These are phyloP conservation scores for Clitopilus hobsonii DNA, from an alignment of 768 basidiomycete genomes.

Conservation along the genomic window DNA sequence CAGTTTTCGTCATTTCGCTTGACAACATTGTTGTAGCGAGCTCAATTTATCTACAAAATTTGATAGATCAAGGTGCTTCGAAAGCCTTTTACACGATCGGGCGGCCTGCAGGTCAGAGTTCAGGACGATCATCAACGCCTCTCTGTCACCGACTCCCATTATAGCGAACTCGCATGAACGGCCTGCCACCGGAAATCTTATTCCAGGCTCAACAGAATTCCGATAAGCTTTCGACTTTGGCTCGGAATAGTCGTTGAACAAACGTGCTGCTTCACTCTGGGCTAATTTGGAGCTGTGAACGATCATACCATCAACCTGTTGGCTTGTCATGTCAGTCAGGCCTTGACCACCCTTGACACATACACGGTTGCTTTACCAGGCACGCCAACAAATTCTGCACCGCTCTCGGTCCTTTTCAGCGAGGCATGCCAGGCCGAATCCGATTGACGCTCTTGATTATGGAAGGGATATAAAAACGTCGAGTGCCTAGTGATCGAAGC, in stretches of 20 bases:
- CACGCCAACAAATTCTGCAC: neutral
- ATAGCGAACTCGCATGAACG: neutral
- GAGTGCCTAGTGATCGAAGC: neutral
- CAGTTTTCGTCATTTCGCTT: neutral
- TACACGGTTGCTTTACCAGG: neutral
- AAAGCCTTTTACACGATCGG: neutral
- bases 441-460: neutral
- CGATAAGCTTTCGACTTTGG: too few relatives aligned
- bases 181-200: neutral
- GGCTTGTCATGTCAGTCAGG: neutral
- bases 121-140: neutral
- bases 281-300: neutral
- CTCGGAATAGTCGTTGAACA: neutral
- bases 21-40: too few relatives aligned
- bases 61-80: constrained; percentile 1
- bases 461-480: neutral
- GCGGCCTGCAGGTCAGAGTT: neutral
- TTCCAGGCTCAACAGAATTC: neutral
- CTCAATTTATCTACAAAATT: too few relatives aligned
- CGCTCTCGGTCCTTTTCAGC: neutral
- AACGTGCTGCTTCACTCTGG: neutral
- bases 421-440: neutral
- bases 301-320: neutral
- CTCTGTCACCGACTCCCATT: neutral
- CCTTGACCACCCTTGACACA: neutral